A percentile compares a stretch with the other conserved stretches of the same genome.
phyloP scores from a whole-genome alignment of 352 stramenopile species.

The Globisporangium megalacanthum region DNA sequence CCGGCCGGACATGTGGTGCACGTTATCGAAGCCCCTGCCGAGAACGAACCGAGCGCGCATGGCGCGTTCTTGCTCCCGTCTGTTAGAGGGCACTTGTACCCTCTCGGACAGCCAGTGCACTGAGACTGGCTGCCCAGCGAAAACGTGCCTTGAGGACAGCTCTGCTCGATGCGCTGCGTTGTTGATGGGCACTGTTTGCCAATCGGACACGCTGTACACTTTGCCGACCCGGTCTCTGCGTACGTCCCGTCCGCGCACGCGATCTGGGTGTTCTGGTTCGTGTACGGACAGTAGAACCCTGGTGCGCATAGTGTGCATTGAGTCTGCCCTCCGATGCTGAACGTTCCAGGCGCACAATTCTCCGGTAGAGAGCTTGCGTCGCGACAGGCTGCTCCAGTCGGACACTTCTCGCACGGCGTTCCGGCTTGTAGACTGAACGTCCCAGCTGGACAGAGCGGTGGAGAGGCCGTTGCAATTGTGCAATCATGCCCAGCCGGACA shows the following conservation, averaged over 20 bases:
- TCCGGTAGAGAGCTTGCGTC: slow-evolving; percentile 24
- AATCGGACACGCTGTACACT: slow-evolving; percentile 43
- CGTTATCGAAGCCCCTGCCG: slow-evolving; percentile 23
- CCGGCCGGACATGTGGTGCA: slow-evolving; percentile 69
- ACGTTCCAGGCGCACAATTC: slow-evolving; percentile 40
- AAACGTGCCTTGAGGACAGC: slow-evolving; percentile 60
- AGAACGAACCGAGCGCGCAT: slow-evolving; percentile 39
- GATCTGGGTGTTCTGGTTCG: slow-evolving; percentile 36
- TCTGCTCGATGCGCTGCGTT: slow-evolving; percentile 29
- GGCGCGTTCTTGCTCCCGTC: slow-evolving; percentile 45
- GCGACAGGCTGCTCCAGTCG: slow-evolving; percentile 29
- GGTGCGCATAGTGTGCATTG: slow-evolving; percentile 50
- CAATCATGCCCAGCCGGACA: slow-evolving; percentile 55
- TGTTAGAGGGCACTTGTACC: slow-evolving; percentile 41
- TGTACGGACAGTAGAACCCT: slow-evolving; percentile 54
- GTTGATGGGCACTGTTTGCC: slow-evolving; percentile 57
- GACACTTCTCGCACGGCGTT: slow-evolving; percentile 36
- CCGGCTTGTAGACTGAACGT: slow-evolving; percentile 37
- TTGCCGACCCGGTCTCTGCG: slow-evolving; percentile 31
- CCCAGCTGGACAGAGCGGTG: slow-evolving; percentile 33
- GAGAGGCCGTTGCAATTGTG: slow-evolving; percentile 11
- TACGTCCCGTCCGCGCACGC: slow-evolving; percentile 44
- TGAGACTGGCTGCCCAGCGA: slow-evolving; percentile 40
- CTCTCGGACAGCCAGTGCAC: slow-evolving; percentile 24
- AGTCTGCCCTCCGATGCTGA: slow-evolving; percentile 37